These are phyloP conservation scores for Candida anglica DNA, from an alignment of 805 yeast genomes.

Conservation along the genomic window DNA sequence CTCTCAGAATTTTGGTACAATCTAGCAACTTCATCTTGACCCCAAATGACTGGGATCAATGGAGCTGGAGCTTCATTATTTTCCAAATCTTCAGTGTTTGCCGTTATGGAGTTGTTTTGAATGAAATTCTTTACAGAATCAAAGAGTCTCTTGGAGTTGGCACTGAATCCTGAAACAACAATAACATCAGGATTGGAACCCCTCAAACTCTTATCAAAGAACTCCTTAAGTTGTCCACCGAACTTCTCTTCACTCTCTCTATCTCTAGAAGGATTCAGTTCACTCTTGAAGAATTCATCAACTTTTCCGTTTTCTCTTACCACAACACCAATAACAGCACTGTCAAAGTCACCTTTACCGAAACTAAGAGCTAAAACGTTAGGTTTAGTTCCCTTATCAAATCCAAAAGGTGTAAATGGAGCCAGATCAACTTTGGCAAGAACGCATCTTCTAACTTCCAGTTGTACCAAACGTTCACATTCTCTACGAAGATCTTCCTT, in stretches of 20 bases:
- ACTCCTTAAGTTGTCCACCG: conserved; percentile 61
- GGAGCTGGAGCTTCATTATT: conserved; percentile 34
- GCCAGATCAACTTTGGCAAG: conserved; percentile 83
- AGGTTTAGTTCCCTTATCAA: conserved; percentile 77
- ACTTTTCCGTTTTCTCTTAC: conserved; percentile 79
- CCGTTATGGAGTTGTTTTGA: conserved; percentile 49
- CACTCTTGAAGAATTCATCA: conserved; percentile 73
- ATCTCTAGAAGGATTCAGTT: conserved; percentile 57
- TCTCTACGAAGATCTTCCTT: conserved; percentile 77
- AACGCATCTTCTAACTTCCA: conserved; percentile 67
- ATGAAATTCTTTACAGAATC: conserved; percentile 55
- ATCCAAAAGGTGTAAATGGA: conserved; percentile 80
- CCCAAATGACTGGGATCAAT: conserved; percentile 69
- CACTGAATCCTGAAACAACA: conserved; percentile 85
- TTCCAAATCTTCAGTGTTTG: conserved; percentile 43
- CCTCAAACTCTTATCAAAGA: conserved; percentile 58
- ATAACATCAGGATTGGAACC: conserved; percentile 73
- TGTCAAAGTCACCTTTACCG: conserved; percentile 81
- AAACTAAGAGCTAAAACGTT: conserved; percentile 76
- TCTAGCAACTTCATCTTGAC: conserved; percentile 89
- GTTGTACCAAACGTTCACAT: conserved; percentile 68
- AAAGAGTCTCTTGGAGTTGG: conserved; percentile 59
- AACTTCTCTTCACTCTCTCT: conserved; percentile 41
- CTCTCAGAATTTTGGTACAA: conserved; percentile 76
- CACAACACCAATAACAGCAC: conserved; percentile 81